These are phyloP conservation scores for Cryphonectria carpinicola DNA, from an alignment of 2,329 filamentous ascomycete genomes.

Conservation along the genomic window DNA sequence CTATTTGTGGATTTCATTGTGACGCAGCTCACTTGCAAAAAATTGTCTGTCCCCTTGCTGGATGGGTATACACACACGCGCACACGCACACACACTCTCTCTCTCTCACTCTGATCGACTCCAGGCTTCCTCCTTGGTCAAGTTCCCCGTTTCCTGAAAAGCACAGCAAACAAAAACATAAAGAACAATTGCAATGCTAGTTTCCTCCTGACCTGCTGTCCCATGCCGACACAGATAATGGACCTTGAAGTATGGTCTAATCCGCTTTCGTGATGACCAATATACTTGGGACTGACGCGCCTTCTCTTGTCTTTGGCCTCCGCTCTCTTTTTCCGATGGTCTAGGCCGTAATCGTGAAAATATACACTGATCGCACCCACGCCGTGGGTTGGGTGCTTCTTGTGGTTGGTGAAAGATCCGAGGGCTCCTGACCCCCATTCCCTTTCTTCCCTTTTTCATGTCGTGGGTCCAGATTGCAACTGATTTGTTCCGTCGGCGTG, in stretches of 20 bases:
- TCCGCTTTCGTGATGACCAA: neutral
- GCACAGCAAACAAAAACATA: neutral
- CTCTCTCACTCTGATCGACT: neutral
- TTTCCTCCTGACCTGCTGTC: neutral
- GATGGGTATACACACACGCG: conserved; percentile 11
- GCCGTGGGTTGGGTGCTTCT: neutral
- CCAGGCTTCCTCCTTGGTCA: neutral
- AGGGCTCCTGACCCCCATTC: neutral
- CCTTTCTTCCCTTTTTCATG: neutral
- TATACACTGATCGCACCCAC: neutral
- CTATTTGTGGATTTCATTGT: neutral
- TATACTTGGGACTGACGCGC: neutral
- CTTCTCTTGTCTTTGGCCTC: neutral
- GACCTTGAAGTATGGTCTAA: neutral
- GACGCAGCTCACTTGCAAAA: neutral
- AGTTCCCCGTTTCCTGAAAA: neutral
- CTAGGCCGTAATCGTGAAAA: neutral
- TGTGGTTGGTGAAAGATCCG: neutral
- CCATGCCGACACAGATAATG: neutral
- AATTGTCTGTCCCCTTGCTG: neutral
- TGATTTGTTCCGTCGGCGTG: neutral
- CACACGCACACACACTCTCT: no score
- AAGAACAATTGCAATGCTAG: neutral
- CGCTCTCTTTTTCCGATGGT: neutral
- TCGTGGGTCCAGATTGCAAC: neutral